Evolutionary conservation across 169 alveolate species (phyloP).

Genomic region (Cryptosporidium bovis): DNA sequence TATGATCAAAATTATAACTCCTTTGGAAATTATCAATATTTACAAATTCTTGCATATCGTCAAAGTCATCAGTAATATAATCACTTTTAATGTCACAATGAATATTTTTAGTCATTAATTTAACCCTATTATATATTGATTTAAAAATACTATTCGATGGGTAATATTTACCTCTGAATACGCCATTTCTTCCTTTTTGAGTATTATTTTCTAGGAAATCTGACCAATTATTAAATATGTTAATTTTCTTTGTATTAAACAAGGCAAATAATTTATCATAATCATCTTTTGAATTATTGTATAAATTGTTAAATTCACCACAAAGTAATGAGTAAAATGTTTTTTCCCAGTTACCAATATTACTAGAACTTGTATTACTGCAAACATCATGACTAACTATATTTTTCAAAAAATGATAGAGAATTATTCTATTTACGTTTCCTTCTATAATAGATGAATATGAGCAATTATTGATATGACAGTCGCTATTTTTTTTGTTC

Average conservation of each 20-base stretch:
- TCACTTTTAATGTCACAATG: not conserved
- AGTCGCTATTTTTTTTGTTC: not conserved
- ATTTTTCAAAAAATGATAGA: constrained; percentile 18
- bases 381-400: not conserved
- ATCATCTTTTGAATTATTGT: constrained; percentile 2
- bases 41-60: constrained; percentile 16
- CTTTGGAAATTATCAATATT: constrained; percentile 2
- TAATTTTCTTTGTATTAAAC: constrained; percentile 42
- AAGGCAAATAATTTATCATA: constrained; percentile 67
- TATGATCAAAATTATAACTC: not conserved
- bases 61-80: constrained; percentile 25
- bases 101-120: constrained; percentile 22
- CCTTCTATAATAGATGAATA: constrained; percentile 16
- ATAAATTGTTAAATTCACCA: constrained; percentile 53
- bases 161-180: constrained; percentile 34
- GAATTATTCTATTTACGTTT: constrained; percentile 20
- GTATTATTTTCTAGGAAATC: constrained; percentile 53
- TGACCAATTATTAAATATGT: constrained; percentile 56
- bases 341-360: constrained; percentile 48
- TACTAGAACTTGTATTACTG: not conserved
- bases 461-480: not conserved
- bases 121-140: constrained; percentile 15
- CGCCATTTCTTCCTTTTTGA: constrained; percentile 20
- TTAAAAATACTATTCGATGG: constrained; percentile 1
- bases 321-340: constrained; percentile 27